Evolutionary conservation across 176 grass and related monocot genomes (phyloP).

Genomic region (Bolboschoenus planiculmis): DNA sequence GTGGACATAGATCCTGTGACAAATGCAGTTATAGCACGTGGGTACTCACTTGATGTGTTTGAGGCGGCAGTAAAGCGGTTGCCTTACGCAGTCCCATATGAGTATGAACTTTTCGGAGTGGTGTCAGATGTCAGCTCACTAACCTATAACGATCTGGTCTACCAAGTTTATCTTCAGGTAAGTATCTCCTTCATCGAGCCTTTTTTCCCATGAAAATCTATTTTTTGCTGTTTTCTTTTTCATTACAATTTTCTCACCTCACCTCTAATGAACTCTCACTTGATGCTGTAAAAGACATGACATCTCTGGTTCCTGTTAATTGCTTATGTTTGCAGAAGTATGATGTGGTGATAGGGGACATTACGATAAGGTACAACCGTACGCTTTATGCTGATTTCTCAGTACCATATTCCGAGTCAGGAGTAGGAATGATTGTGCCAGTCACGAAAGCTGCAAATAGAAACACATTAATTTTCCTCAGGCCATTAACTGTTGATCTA

Average conservation of each 20-base stretch:
- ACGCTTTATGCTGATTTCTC: conserved; percentile 41
- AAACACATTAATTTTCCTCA: conserved; percentile 33
- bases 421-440: conserved; percentile 43
- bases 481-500: conserved; percentile 29
- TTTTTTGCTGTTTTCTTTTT: too few relatives aligned
- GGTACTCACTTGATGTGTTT: conserved; percentile 28
- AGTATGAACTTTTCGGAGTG: conserved; percentile 15
- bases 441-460: conserved; percentile 9
- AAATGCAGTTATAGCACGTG: conserved; percentile 5
- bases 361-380: conserved; percentile 39
- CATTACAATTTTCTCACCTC: too few relatives aligned
- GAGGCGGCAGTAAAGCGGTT: conserved; percentile 27
- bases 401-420: conserved; percentile 34
- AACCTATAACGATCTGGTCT: conserved; percentile 32
- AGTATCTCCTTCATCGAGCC: too few relatives aligned
- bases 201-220: too few relatives aligned
- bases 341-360: conserved; percentile 35
- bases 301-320: too few relatives aligned
- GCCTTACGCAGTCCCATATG: conserved; percentile 28
- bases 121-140: not conserved
- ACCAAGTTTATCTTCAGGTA: conserved; percentile 36
- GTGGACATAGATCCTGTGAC: conserved; percentile 16
- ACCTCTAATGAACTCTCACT: too few relatives aligned
- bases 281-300: too few relatives aligned
- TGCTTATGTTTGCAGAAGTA: not conserved